These are phyloP conservation scores for Calonectria multiphialidica DNA, from an alignment of 2,329 filamentous ascomycete genomes.

Conservation along the genomic window DNA sequence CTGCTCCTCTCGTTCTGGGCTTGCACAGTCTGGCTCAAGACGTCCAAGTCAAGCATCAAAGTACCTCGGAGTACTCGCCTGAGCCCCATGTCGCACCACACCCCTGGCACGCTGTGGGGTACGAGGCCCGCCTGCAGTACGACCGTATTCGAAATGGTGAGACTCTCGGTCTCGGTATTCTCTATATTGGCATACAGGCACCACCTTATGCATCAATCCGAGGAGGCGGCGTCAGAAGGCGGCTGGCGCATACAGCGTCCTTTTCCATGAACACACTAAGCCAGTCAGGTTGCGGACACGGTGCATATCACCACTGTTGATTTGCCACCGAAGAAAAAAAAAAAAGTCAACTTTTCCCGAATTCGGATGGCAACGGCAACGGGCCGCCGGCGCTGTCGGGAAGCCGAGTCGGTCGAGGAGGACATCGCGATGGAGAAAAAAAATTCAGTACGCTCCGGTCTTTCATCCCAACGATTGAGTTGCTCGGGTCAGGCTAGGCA, in stretches of 20 bases:
- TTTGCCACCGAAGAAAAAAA: conserved; percentile 1
- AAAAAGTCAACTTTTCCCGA: not conserved
- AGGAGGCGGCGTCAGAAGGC: conserved; percentile 29
- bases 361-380: conserved; percentile 11
- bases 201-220: conserved; percentile 31
- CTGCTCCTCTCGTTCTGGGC: not conserved
- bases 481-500: conserved; percentile 9
- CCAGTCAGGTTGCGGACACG: not conserved
- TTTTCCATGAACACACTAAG: not conserved
- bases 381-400: conserved; percentile 17
- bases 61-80: conserved; percentile 16
- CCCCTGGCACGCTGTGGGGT: conserved; percentile 23
- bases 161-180: conserved; percentile 15
- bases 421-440: not conserved
- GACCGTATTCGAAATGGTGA: conserved; percentile 27
- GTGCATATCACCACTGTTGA: not conserved
- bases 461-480: conserved; percentile 10
- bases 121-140: conserved; percentile 27
- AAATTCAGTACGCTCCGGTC: not conserved
- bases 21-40: conserved; percentile 15
- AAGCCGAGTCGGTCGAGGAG: not conserved
- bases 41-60: not conserved
- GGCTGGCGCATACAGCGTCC: conserved; percentile 32
- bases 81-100: conserved; percentile 1
- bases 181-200: conserved; percentile 9